Conservation (phyloP, 805 yeast species). For the Saturnispora gosingensis region DNA sequence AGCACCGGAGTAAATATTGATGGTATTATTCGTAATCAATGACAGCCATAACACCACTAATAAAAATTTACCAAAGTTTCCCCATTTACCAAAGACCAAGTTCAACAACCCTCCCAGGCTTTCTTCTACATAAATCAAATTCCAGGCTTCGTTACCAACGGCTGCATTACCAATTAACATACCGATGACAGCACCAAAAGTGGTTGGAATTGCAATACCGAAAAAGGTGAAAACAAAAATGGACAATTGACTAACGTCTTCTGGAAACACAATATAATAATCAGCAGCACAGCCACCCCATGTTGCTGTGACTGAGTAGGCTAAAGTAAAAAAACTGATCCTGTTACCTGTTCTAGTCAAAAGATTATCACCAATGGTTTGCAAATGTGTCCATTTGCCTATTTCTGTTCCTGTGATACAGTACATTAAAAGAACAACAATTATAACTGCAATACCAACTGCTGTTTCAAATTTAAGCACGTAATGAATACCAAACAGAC, state of each 20-base stretch:
- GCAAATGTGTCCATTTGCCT: slow-evolving; percentile 30
- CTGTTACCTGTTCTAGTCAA: slow-evolving; percentile 54
- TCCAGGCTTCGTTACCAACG: slow-evolving; percentile 46
- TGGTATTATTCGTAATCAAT: slow-evolving; percentile 69
- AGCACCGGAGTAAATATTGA: slow-evolving; percentile 76
- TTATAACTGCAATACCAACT: slow-evolving; percentile 59
- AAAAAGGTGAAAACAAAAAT: slow-evolving; percentile 55
- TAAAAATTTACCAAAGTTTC: slow-evolving; percentile 68
- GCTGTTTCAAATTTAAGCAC: slow-evolving; percentile 58
- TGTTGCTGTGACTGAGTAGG: slow-evolving; percentile 73
- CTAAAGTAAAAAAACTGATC: slow-evolving; percentile 61
- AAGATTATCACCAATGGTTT: slow-evolving; percentile 27
- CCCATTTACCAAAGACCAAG: slow-evolving; percentile 61
- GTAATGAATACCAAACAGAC: slow-evolving; percentile 72
- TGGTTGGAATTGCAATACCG: slow-evolving; percentile 61
- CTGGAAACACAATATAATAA: slow-evolving; percentile 76
- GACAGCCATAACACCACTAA: slow-evolving; percentile 63
- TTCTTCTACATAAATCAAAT: slow-evolving; percentile 39
- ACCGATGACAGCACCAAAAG: slow-evolving; percentile 69
- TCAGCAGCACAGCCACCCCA: slow-evolving; percentile 88
- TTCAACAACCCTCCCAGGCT: slow-evolving; percentile 74
- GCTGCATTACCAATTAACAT: slow-evolving; percentile 63
- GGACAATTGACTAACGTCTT: slow-evolving; percentile 45
- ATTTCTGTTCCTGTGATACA: slow-evolving; percentile 40
- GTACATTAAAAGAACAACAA: slow-evolving; percentile 61